These are phyloP conservation scores for Phanerochaete carnosa DNA, from an alignment of 768 basidiomycete species.

Conservation along the genomic window DNA sequence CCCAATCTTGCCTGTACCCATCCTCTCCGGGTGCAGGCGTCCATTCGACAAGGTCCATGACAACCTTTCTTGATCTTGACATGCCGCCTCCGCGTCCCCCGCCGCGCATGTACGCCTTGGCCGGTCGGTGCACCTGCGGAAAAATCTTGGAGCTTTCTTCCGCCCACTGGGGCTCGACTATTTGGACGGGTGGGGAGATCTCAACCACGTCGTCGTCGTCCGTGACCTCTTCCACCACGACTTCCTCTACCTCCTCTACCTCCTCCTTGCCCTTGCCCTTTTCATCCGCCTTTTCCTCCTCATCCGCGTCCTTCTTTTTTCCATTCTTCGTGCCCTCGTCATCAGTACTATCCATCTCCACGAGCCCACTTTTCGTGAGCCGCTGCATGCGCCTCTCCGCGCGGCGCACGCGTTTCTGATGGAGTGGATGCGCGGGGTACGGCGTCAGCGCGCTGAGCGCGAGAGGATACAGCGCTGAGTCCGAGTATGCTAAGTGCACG, in stretches of 20 bases:
- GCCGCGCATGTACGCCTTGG: background rate
- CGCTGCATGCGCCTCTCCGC: slow-evolving; percentile 22
- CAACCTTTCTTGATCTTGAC: background rate
- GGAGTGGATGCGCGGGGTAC: slow-evolving; percentile 23
- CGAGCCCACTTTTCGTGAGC: slow-evolving; percentile 21
- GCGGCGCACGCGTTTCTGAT: slow-evolving; percentile 25
- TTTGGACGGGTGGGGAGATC: background rate
- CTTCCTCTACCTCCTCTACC: background rate
- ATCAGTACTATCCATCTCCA: slow-evolving; percentile 21
- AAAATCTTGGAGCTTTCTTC: background rate
- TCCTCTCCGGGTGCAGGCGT: background rate
- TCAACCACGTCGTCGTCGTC: background rate
- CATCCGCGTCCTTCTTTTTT: slow-evolving; percentile 6
- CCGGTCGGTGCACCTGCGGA: background rate
- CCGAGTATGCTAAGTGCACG: slow-evolving; percentile 4
- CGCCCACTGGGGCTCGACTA: background rate
- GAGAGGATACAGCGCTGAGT: slow-evolving; percentile 17
- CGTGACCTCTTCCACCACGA: background rate
- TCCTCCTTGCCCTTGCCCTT: background rate
- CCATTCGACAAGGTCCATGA: background rate
- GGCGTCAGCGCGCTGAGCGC: slow-evolving; percentile 23
- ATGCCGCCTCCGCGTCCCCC: background rate
- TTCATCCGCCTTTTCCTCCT: background rate
- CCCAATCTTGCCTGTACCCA: background rate
- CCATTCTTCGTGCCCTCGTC: slow-evolving; percentile 18